Evolutionary conservation across 495 filamentous ascomycete genomes (phyloP), one percentile per base, ranked within the genome.

Genomic region (Penicillium ucsense): DNA sequence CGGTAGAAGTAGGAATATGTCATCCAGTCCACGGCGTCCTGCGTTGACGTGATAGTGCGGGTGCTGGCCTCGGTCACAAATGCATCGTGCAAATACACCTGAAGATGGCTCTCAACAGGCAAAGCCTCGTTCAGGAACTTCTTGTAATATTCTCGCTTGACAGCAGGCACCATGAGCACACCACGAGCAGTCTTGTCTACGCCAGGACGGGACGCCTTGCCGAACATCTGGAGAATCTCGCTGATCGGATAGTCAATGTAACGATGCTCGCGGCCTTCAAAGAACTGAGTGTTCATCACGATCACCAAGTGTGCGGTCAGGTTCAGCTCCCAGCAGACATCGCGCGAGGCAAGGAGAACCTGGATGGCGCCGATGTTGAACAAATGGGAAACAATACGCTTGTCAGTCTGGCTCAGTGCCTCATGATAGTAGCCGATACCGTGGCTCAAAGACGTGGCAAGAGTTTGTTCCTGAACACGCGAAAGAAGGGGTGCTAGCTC

Each of bases 211-310:
- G 85, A 81, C 29, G 92, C 88, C 62, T 89, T 94, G 55, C 92
- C 92, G 50, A 96, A 95, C 94, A 99, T 99, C 57, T 99, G 94
- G n/a, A 99, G 71, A n/a, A 99, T 77, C 61, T 99, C 92, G 58
- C 84, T 90, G 50, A 97, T 80, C 3, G 90, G 86, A 59, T 97
- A 97, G 66, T 99, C 92, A 51, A 97, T 83, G 66, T 99, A 99
- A 20, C 92, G 84, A 68, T 99, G 92, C 60, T 99, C 94, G 49
- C 88, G 81, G 11, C 92, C 92, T 52, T 99, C 92, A 47, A 90
- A 99, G 66, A 89, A 99, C 59, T 97, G 94, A n/a, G 94, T 99
- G 20, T 88, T 89, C 94, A 97, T 97, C 27, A 96, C 83, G 34
- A 97, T 79, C 6, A 97, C 94, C 35, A 97, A 66, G 62, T 96